Percentiles rank a stretch among this genome's conserved stretches.
Conservation (phyloP, 2,329 filamentous ascomycete species). For the Botrytis deweyae region DNA sequence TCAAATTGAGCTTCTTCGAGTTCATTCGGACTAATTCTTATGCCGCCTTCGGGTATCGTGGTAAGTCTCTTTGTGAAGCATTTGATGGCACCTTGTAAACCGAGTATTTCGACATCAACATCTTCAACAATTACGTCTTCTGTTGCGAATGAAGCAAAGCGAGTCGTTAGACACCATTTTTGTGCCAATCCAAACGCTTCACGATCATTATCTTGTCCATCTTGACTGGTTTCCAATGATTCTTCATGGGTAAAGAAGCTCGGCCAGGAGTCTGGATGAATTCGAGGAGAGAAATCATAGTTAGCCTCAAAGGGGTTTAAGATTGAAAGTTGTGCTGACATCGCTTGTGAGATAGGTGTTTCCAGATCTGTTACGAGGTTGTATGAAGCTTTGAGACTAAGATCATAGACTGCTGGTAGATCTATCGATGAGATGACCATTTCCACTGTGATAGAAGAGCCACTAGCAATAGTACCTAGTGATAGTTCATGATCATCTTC, state of each 20-base stretch:
- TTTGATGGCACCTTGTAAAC: constrained; percentile 60
- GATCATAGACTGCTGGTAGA: constrained; percentile 57
- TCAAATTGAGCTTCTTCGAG: constrained; percentile 72
- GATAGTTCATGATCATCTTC: constrained; percentile 24
- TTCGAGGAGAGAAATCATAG: constrained; percentile 78
- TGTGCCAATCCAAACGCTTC: constrained; percentile 67
- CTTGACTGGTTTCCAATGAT: constrained; percentile 34
- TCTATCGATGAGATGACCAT: constrained; percentile 53
- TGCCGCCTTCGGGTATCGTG: constrained; percentile 43
- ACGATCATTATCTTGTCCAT: constrained; percentile 37
- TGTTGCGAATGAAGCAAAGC: constrained; percentile 73
- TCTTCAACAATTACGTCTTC: constrained; percentile 62
- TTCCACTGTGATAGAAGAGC: constrained; percentile 45
- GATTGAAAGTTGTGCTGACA: constrained; percentile 68
- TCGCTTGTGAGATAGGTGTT: constrained; percentile 75
- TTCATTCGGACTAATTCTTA: constrained; percentile 61
- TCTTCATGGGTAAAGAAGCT: constrained; percentile 68
- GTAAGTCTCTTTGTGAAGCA: constrained; percentile 50
- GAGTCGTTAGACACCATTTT: constrained; percentile 74
- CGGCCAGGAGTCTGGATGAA: constrained; percentile 80
- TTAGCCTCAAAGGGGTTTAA: constrained; percentile 87
- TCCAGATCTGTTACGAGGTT: constrained; percentile 75
- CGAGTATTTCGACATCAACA: constrained; percentile 61
- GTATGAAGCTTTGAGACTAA: constrained; percentile 75
- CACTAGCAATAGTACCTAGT: constrained; percentile 46